Conservation (phyloP, 495 filamentous ascomycete species). For the Aspergillus wentii region DNA sequence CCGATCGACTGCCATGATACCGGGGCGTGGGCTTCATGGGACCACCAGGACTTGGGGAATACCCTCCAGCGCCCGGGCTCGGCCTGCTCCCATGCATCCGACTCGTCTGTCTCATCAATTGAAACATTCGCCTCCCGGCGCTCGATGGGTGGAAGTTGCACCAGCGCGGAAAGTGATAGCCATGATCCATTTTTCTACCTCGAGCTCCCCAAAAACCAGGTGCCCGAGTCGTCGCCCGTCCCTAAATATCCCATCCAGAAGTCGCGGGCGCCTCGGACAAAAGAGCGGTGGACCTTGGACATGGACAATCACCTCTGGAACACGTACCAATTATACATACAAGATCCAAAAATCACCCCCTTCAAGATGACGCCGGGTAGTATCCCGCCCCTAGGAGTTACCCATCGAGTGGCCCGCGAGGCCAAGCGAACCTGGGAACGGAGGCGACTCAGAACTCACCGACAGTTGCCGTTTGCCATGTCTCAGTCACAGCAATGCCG, state of each 20-base stretch:
- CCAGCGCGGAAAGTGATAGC: constrained; percentile 59
- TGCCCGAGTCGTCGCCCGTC: constrained; percentile 28
- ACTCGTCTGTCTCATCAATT: constrained; percentile 65
- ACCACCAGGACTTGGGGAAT: constrained; percentile 27
- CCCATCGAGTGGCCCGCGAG: constrained; percentile 79
- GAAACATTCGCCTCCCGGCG: constrained; percentile 61
- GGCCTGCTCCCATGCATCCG: constrained; percentile 57
- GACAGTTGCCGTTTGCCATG: constrained; percentile 21
- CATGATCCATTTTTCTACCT: constrained; percentile 52
- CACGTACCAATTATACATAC: constrained; percentile 79
- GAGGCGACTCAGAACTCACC: constrained; percentile 16
- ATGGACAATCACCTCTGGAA: constrained; percentile 95
- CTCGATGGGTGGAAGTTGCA: constrained; percentile 63
- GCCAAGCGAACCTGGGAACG: constrained; percentile 77
- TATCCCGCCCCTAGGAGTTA: constrained; percentile 85
- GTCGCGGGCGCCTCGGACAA: constrained; percentile 9
- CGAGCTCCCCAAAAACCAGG: constrained; percentile 32
- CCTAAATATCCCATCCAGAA: constrained; percentile 20
- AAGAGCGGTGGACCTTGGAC: constrained; percentile 68
- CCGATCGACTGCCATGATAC: constrained; percentile 24
- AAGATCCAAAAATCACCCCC: constrained; percentile 89
- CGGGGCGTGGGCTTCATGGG: constrained; percentile 24
- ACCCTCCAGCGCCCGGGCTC: constrained; percentile 52
- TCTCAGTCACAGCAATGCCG: constrained; percentile 29
- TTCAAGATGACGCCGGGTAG: constrained; percentile 85